Evolutionary conservation across 83 land plant species (phyloP).

Genomic region (Thuja plicata): DNA sequence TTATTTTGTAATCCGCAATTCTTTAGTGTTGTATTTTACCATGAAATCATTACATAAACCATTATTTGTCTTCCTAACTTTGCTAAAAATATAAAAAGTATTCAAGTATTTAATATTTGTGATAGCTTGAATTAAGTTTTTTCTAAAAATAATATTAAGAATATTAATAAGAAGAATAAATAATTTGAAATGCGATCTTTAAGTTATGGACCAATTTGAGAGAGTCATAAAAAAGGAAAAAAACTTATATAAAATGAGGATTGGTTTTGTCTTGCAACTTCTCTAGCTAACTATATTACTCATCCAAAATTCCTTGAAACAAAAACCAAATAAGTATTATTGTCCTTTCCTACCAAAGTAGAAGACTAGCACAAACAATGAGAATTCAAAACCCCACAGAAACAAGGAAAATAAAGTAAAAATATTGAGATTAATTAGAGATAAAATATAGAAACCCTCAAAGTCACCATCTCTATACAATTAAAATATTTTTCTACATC

Average conservation of each 20-base stretch:
- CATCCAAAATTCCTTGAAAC: conserved; percentile 54
- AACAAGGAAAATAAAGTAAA: no score
- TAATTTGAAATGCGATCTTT: not conserved
- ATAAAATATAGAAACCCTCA: no score
- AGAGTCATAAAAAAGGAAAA: conserved; percentile 53
- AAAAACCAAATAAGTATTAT: not conserved
- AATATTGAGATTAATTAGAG: no score
- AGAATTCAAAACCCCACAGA: no score
- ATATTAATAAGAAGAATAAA: not conserved
- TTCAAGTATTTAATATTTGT: not conserved
- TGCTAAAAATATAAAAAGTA: no score
- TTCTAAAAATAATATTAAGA: not conserved
- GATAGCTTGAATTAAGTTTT: not conserved
- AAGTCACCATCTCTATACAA: no score
- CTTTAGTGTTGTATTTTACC: no score
- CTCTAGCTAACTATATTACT: conserved; percentile 63
- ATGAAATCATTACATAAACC: no score
- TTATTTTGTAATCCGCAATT: no score
- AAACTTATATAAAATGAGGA: conserved; percentile 61
- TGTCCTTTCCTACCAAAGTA: not conserved
- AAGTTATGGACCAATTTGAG: conserved; percentile 42
- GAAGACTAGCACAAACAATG: no score
- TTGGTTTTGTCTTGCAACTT: conserved; percentile 65
- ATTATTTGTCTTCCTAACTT: no score
- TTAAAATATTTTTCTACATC: no score